Evolutionary conservation across 2,329 filamentous ascomycete species (phyloP), one percentile per base, ranked within the genome.

Genomic region (Fusarium sp.): DNA sequence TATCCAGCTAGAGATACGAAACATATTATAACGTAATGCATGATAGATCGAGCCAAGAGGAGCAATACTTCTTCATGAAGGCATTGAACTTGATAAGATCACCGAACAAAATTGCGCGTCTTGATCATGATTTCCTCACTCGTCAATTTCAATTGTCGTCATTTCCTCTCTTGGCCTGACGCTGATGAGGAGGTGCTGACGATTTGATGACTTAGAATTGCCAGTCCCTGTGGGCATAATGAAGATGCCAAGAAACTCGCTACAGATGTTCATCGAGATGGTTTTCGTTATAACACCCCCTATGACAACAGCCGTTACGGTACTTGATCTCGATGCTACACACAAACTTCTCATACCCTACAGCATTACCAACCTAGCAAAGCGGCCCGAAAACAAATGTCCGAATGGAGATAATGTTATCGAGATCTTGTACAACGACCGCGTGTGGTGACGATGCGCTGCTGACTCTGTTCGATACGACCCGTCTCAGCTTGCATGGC

Each of bases 121-220:
- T 51, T 59, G 56, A 45, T 56, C 26, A 20, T 20, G 26, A 38
- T 33, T 8, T 22, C 33, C 30, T 58, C 59, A 13, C 22, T 18
- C 26, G 20, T 13, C 15, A 71, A 71, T 71, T 71, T 71, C 69
- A 71, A 71, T 71, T 38, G 41, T 45, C 33, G 38, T 44, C 7
- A 24, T 33, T 10, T 8, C 1, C 18, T 47, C 31, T 35, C n/a
- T 56, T 6, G 38, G 24, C 44, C 36, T 22, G 41, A 51, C 15
- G 26, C 26, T 7, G 11, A 30, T 10, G 30, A 38, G 15, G 47
- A 48, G 18, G 1, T 20, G 31, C 24, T 39, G 18, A 41, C n/a
- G 18, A 16, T 36, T 16, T 45, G 30, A 51, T 28, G 5, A 12
- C 36, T 4, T 18, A 22, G 13, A 20, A 22, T 41, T 33, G 8